A percentile compares a stretch with the other conserved stretches of the same genome.
Evolutionary conservation across 768 basidiomycete species (phyloP).

Genomic region (Mycena chlorophos): DNA sequence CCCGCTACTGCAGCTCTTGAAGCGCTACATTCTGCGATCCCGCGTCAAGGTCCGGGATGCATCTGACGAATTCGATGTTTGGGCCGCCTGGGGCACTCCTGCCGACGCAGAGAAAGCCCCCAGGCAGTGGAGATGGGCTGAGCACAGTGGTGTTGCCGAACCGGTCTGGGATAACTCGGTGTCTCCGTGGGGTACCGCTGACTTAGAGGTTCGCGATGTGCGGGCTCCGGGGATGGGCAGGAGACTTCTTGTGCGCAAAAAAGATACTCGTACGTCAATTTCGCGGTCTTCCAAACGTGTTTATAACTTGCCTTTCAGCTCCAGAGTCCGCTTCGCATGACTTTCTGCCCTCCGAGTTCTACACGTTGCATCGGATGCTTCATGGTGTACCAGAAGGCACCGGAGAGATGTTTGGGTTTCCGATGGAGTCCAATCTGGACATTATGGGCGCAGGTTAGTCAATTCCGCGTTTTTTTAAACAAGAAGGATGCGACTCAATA

Average conservation of each 20-base stretch:
- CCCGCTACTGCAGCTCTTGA: constrained; percentile 68
- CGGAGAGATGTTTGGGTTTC: constrained; percentile 81
- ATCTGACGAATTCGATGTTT: constrained; percentile 76
- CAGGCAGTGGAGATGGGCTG: constrained; percentile 50
- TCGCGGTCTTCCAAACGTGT: constrained; percentile 12
- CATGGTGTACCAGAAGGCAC: constrained; percentile 88
- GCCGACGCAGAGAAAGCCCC: constrained; percentile 32
- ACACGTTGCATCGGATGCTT: constrained; percentile 74
- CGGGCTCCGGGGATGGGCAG: constrained; percentile 79
- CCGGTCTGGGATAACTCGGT: constrained; percentile 59
- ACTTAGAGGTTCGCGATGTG: constrained; percentile 57
- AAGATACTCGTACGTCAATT: constrained; percentile 64
- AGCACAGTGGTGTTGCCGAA: constrained; percentile 72
- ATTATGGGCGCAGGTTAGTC: constrained; percentile 87
- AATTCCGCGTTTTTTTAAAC: constrained; percentile 4
- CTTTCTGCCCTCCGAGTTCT: constrained; percentile 51
- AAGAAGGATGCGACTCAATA: no score
- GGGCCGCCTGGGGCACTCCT: constrained; percentile 74
- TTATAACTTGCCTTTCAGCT: constrained; percentile 35
- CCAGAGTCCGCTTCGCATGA: constrained; percentile 60
- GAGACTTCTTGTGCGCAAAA: constrained; percentile 68
- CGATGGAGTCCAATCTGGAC: constrained; percentile 94
- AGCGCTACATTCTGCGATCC: constrained; percentile 82
- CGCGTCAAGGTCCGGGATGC: constrained; percentile 84
- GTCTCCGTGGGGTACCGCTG: constrained; percentile 58